Evolutionary conservation across 1,139 yeast species (phyloP).

Genomic region (Pneumocystis canis): DNA sequence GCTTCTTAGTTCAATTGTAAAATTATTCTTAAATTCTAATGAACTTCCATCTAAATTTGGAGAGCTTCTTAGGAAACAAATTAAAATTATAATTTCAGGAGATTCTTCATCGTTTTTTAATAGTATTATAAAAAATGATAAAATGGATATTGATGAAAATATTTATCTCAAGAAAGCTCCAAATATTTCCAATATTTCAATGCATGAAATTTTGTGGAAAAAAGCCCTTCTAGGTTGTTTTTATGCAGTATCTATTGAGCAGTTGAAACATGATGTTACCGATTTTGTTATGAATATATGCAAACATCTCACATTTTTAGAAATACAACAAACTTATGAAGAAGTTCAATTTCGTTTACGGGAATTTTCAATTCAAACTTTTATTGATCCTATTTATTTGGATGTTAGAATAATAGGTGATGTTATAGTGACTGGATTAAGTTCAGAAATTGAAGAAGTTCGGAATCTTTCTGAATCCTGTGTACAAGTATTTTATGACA

Average conservation of each 20-base stretch:
- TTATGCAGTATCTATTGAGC: conserved; percentile 61
- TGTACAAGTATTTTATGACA: conserved; percentile 35
- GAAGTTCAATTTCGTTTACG: conserved; percentile 41
- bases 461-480: conserved; percentile 3
- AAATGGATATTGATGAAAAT: conserved; percentile 20
- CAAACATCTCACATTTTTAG: conserved; percentile 64
- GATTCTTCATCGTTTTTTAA: conserved; percentile 25
- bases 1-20: conserved; percentile 51
- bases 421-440: conserved; percentile 61
- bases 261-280: conserved; percentile 54
- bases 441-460: neutral
- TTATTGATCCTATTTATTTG: conserved; percentile 60
- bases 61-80: conserved; percentile 31
- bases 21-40: conserved; percentile 53
- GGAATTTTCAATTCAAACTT: conserved; percentile 58
- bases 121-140: conserved; percentile 28
- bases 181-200: neutral
- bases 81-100: conserved; percentile 27
- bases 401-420: conserved; percentile 58
- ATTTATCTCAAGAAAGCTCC: neutral
- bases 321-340: conserved; percentile 56
- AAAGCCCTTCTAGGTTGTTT: conserved; percentile 36
- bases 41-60: conserved; percentile 47
- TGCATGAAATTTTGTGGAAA: conserved; percentile 13
- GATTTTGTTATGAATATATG: conserved; percentile 50